Base-by-base conservation (phyloP, 345 rosid genomes). In the Brassica cretica region DNA sequence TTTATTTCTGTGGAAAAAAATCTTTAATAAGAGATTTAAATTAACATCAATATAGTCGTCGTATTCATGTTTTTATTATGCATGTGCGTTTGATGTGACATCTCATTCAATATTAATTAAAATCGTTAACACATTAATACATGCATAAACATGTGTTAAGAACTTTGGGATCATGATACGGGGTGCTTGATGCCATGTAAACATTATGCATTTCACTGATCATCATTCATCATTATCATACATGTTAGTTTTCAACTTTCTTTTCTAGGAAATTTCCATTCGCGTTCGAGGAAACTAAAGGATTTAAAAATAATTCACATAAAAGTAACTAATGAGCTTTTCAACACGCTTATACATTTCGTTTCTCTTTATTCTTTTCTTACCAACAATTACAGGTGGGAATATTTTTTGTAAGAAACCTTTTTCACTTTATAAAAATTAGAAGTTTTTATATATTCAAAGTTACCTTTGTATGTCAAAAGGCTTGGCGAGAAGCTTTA, bases 41-140 rank as follows among this genome's bases (percentile, higher is more conserved):
- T 66, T 78, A 59, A 72, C 70, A 51, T 78, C 66, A 78, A 19
- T 8, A 46, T 78, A 67, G 71, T 75, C 75, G 82, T 80, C 79
- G 82, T 64, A 80, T 75, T 80, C 79, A 32, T 70, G 76, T 75
- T 80, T 80, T 80, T 67, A 75, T 75, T 75, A 30, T 56, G 72
- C 79, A 80, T 80, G 82, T 80, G 82, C 82, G 71, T 70, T 75
- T 63, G 82, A 80, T 80, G 82, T 74, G 79, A 80, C 82, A 74
- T 75, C 30, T 41, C 82, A 70, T 80, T 70, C 64, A 70, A 2
- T 75, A 64, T 55, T 49, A 14, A 18, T 69, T 63, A 19, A 66
- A 56, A 12, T 25, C 32, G 39, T 41, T 21, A 30, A 39, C 74
- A 29, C 63, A 14, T 49, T 14, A 14, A 68, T 74, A 75, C 75